Base-by-base conservation (phyloP, 129 eudicot genomes). In the Saposhnikovia divaricata region DNA sequence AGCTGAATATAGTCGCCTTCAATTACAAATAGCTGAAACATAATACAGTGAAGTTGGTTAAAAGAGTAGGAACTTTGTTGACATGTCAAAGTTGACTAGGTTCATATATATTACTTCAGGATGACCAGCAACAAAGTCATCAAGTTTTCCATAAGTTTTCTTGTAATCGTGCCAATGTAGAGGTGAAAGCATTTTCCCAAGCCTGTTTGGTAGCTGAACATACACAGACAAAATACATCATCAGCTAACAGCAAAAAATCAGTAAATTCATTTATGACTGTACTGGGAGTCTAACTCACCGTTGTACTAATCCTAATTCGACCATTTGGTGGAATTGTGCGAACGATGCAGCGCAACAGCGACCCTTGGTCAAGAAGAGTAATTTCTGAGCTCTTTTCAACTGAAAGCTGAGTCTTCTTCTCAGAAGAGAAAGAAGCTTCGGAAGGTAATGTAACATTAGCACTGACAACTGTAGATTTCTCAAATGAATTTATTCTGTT, bases 1-100 rank as follows among this genome's bases (percentile, higher is more conserved):
- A 96, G 97, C 82, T 96, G 97, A 85, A 96, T 92, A 81, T 72
- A 86, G 83, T 92, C 99, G 55, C 94, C 99, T 80, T 96, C 98
- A 34, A 96, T 88, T 69, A 88, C 82, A 77, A 96, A 96, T 77
- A 96, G 82, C 99, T 96, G 90, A 51, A 85, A 85, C 13, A 68
- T 27, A 68, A 21, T 69, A 9, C 4, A 9, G 15, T 50, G 16
- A 48, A n/a, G 37, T 68, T 19, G 23, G 21, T 10, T 68, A 61
- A 50, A 31, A 81, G 15, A 9, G 9, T 43, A 25, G 25, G 15
- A 11, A 61, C 34, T 0, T n/a, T 61, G 25, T 44, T 77, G 61
- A 63, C 73, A 69, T 12, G 80, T n/a, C 21, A 19, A 75, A 50
- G 47, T 72, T 72, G 27, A 72, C 3, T 44, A 85, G 19, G 42